Evolutionary conservation across 2,329 filamentous ascomycete genomes (phyloP).

Genomic region (Pestalotiopsis sp.): DNA sequence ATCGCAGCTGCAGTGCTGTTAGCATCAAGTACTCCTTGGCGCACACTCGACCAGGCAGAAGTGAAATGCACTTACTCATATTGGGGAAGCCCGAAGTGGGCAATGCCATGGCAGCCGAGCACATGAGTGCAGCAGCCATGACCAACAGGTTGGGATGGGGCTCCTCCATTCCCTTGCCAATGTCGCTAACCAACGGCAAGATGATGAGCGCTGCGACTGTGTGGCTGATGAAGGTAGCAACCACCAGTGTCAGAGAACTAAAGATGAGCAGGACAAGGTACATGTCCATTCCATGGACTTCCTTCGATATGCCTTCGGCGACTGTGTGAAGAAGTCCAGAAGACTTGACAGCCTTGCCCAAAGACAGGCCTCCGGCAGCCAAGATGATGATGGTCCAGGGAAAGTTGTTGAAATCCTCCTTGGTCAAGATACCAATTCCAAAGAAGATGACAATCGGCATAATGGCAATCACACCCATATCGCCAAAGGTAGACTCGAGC

Average conservation of each 20-base stretch:
- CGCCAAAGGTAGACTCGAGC: conserved; percentile 83
- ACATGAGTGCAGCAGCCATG: conserved; percentile 95
- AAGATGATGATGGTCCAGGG: conserved; percentile 99
- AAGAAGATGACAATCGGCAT: conserved; percentile 96
- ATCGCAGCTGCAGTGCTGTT: conserved; percentile 70
- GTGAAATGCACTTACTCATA: conserved; percentile 76
- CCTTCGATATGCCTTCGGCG: conserved; percentile 70
- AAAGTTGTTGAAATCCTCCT: conserved; percentile 99
- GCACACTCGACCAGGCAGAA: conserved; percentile 10
- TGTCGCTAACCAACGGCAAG: conserved; percentile 82
- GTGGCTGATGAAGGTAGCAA: conserved; percentile 97
- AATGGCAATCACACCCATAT: conserved; percentile 98
- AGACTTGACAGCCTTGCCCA: conserved; percentile 92
- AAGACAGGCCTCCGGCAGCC: conserved; percentile 85
- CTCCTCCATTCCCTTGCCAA: conserved; percentile 81
- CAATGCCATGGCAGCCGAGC: conserved; percentile 94
- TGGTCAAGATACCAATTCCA: conserved; percentile 91
- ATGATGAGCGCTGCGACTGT: conserved; percentile 96
- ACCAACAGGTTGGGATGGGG: conserved; percentile 93
- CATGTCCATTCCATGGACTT: conserved; percentile 75
- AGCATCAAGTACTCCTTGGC: neutral
- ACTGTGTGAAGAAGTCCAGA: conserved; percentile 91
- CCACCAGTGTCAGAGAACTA: conserved; percentile 78
- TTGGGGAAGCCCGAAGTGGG: conserved; percentile 97
- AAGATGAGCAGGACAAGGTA: conserved; percentile 90